Percentiles rank a stretch among this genome's conserved stretches.
Evolutionary conservation across 495 filamentous ascomycete species (phyloP).

Genomic region (Hyaloscypha variabilis): DNA sequence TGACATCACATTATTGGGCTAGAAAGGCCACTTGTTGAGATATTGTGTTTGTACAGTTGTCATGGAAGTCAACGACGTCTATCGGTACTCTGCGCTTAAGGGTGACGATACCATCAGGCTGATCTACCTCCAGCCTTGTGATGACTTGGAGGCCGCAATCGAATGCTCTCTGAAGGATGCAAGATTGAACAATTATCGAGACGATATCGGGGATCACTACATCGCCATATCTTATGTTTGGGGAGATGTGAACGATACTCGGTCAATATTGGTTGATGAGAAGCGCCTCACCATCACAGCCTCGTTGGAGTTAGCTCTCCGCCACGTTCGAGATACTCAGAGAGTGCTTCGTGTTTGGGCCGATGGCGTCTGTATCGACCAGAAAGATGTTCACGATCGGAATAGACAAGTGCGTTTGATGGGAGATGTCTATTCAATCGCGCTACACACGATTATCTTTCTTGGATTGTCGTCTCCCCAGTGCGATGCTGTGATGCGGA

Average conservation of each 20-base stretch:
- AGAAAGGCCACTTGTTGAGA: background rate
- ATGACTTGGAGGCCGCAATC: slow-evolving; percentile 16
- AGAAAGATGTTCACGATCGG: slow-evolving; percentile 18
- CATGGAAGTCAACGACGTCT: background rate
- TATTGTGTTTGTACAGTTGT: background rate
- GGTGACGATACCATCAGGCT: slow-evolving; percentile 17
- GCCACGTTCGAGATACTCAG: slow-evolving; percentile 2
- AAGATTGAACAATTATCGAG: slow-evolving; percentile 13
- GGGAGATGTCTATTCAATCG: slow-evolving; percentile 16
- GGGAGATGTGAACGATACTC: background rate
- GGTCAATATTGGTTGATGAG: slow-evolving; percentile 11
- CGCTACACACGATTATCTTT: slow-evolving; percentile 18
- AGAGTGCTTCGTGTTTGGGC: slow-evolving; percentile 15
- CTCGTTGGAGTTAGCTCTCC: slow-evolving; percentile 17
- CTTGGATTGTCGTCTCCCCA: slow-evolving; percentile 11
- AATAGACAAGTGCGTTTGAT: slow-evolving; percentile 20
- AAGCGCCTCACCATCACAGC: slow-evolving; percentile 7
- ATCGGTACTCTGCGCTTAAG: background rate
- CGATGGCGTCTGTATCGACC: slow-evolving; percentile 27
- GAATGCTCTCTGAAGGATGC: slow-evolving; percentile 27
- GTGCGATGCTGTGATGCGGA: background rate
- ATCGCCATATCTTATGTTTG: slow-evolving; percentile 25
- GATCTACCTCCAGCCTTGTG: slow-evolving; percentile 23
- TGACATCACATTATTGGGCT: background rate
- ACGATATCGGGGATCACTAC: slow-evolving; percentile 32